Conservation (phyloP, 169 alveolate genomes). For the Plasmodium vinckei region DNA sequence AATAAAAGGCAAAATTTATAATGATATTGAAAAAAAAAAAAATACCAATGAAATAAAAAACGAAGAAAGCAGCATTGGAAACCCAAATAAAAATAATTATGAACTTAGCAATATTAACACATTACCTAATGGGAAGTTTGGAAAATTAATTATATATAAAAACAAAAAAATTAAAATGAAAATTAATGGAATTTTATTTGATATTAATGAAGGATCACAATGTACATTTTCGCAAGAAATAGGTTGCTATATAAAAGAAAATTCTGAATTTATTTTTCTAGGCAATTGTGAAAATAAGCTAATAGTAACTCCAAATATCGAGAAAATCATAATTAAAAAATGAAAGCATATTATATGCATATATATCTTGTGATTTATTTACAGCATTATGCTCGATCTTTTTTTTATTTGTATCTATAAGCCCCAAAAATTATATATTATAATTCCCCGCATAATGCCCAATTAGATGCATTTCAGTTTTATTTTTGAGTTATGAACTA, state of each 20-base stretch:
- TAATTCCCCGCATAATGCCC: too few relatives aligned
- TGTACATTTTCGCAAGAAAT: conserved; percentile 78
- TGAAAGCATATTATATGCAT: neutral
- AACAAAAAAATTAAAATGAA: conserved; percentile 77
- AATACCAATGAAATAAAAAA: conserved; percentile 24
- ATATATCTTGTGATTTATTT: too few relatives aligned
- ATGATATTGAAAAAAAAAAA: neutral
- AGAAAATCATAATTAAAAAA: conserved; percentile 58
- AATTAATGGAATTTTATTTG: conserved; percentile 66
- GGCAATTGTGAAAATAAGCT: conserved; percentile 72
- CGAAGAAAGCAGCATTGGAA: neutral
- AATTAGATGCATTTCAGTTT: too few relatives aligned
- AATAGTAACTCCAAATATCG: conserved; percentile 76
- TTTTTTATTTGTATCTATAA: neutral
- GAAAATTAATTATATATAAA: conserved; percentile 69
- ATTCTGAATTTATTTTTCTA: conserved; percentile 75
- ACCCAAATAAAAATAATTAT: conserved; percentile 7
- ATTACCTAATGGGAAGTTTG: conserved; percentile 75
- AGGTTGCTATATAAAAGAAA: conserved; percentile 74
- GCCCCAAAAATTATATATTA: too few relatives aligned
- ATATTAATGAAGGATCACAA: conserved; percentile 72
- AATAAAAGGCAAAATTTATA: neutral
- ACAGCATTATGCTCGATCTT: neutral
- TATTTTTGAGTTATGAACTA: too few relatives aligned
- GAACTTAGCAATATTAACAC: conserved; percentile 56